A percentile compares a stretch with the other conserved stretches of the same genome.
These are phyloP conservation scores for Umbelopsis isabellina DNA, from an alignment of 192 early-diverging fungal species.

Conservation along the genomic window DNA sequence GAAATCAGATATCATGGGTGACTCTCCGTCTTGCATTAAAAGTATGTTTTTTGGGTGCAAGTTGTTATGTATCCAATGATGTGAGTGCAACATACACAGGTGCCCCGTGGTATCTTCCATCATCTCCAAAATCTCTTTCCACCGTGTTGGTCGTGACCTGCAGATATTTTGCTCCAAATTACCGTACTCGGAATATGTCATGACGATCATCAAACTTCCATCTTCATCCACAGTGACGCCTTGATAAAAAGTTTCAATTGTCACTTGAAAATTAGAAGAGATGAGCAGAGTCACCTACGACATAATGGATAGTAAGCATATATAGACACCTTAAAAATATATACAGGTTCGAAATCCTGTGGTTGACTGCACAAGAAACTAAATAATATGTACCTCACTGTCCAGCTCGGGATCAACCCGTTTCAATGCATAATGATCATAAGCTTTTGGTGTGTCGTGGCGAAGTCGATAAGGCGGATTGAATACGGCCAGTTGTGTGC, in stretches of 20 bases:
- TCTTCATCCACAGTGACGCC: constrained; percentile 34
- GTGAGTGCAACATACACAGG: constrained; percentile 19
- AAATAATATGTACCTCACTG: constrained; percentile 27
- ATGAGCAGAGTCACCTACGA: constrained; percentile 9
- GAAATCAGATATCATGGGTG: constrained; percentile 28
- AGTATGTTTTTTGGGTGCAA: constrained; percentile 36
- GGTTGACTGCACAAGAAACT: background rate
- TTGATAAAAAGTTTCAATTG: constrained; percentile 13
- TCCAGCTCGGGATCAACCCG: constrained; percentile 29
- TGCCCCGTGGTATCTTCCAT: constrained; percentile 28
- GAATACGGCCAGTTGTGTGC: constrained; percentile 22
- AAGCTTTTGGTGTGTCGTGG: constrained; percentile 25
- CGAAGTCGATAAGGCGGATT: constrained; percentile 33
- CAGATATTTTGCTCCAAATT: constrained; percentile 30
- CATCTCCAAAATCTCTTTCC: constrained; percentile 27
- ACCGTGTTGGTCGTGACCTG: constrained; percentile 10
- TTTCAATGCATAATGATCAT: constrained; percentile 36
- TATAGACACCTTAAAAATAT: background rate
- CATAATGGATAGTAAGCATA: background rate
- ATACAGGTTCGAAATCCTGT: background rate
- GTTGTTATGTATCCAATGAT: constrained; percentile 35
- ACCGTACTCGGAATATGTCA: constrained; percentile 32
- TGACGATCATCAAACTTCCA: constrained; percentile 32
- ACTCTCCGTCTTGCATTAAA: constrained; percentile 27
- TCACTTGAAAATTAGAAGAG: constrained; percentile 21